Conservation (phyloP, 2,329 filamentous ascomycete species). For the Cladophialophora bantiana region DNA sequence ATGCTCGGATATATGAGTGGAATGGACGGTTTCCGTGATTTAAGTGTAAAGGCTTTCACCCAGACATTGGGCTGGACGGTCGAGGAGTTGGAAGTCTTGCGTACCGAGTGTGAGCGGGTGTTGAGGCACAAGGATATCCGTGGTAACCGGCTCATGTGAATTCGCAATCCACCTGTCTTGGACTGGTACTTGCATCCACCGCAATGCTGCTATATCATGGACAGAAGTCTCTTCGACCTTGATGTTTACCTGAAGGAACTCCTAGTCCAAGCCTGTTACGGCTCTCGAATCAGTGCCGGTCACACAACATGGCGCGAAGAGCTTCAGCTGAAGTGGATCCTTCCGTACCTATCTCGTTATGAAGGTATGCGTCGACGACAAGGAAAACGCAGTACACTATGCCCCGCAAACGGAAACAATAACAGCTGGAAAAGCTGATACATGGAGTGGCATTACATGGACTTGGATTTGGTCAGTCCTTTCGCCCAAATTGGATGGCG, state of each 20-base stretch:
- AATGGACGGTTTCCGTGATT: conserved; percentile 41
- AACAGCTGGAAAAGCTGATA: too few species aligned
- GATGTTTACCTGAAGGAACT: not conserved
- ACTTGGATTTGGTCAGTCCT: too few species aligned
- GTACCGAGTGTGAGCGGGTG: conserved; percentile 37
- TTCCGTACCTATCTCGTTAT: not conserved
- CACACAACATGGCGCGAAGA: not conserved
- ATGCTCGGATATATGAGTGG: conserved; percentile 37
- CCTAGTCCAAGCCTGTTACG: not conserved
- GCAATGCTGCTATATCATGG: not conserved
- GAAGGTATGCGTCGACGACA: not conserved
- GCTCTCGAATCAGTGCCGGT: not conserved
- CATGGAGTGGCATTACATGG: too few species aligned
- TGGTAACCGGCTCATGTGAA: conserved; percentile 18
- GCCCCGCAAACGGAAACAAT: too few species aligned
- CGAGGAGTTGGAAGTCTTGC: conserved; percentile 40
- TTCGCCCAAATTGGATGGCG: too few species aligned
- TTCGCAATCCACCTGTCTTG: not conserved
- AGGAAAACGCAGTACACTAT: not conserved
- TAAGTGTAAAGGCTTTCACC: conserved; percentile 42
- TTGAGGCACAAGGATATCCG: conserved; percentile 35
- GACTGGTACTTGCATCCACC: not conserved
- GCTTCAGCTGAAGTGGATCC: not conserved
- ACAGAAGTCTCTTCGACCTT: not conserved
- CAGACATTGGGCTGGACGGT: conserved; percentile 41